Percentiles rank a stretch among this genome's conserved stretches.
Conservation (phyloP, 2,329 filamentous ascomycete genomes). For the Venturia oleaginea region DNA sequence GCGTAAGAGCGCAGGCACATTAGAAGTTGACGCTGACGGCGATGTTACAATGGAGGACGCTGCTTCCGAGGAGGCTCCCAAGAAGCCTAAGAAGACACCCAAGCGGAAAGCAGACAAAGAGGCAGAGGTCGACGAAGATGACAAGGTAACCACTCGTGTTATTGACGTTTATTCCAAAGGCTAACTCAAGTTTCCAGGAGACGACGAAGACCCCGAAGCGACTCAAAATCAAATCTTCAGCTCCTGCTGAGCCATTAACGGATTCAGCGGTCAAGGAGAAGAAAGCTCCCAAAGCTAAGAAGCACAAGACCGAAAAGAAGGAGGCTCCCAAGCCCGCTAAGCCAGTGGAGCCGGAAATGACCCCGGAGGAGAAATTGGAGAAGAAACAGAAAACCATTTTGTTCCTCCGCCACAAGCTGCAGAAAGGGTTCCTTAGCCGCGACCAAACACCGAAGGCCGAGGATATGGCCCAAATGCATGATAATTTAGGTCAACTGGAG, state of each 20-base stretch:
- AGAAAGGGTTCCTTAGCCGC: conserved; percentile 82
- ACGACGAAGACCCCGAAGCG: conserved; percentile 40
- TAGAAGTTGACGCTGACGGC: conserved; percentile 23
- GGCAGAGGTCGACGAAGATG: conserved; percentile 3
- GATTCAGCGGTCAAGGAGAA: conserved; percentile 25
- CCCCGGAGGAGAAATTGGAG: conserved; percentile 45
- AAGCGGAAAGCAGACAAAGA: conserved; percentile 43
- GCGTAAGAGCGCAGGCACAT: conserved; percentile 29
- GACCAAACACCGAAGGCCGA: conserved; percentile 80
- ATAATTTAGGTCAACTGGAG: conserved; percentile 74
- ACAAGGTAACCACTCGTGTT: conserved; percentile 24
- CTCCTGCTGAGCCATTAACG: conserved; percentile 13
- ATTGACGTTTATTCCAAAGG: neutral
- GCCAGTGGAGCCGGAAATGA: conserved; percentile 42
- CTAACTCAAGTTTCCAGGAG: neutral
- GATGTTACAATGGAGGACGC: conserved; percentile 32
- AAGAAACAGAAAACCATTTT: conserved; percentile 60
- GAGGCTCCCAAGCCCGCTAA: conserved; percentile 39
- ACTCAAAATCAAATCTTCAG: conserved; percentile 29
- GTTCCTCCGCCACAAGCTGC: conserved; percentile 87
- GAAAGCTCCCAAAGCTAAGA: conserved; percentile 40
- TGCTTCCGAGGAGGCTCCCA: conserved; percentile 9
- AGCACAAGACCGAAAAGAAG: conserved; percentile 45
- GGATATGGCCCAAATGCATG: conserved; percentile 70
- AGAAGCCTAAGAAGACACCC: conserved; percentile 34